Conservation (phyloP, 768 basidiomycete genomes). For the Collybiopsis confluens region DNA sequence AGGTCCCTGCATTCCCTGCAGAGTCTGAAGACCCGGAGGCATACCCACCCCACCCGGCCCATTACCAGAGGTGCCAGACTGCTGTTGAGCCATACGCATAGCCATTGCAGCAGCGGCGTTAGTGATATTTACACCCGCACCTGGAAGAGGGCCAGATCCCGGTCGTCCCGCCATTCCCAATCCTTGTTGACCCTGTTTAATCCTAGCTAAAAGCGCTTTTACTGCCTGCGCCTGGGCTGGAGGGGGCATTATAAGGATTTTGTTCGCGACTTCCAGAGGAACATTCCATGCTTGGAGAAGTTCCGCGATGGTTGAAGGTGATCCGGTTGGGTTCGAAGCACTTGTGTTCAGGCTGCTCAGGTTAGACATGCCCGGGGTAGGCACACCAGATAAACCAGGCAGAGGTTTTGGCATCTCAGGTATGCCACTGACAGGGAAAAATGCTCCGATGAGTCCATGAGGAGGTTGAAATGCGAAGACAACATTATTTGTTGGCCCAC, state of each 20-base stretch:
- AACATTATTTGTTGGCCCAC: constrained; percentile 2
- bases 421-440: constrained; percentile 2
- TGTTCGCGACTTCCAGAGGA: background rate
- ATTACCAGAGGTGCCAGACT: background rate
- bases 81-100: background rate
- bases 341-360: background rate
- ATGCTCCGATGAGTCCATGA: constrained; percentile 5
- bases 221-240: background rate
- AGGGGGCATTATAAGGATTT: background rate
- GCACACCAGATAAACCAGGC: background rate
- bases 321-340: background rate
- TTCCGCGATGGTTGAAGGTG: background rate
- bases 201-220: background rate
- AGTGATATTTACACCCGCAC: background rate
- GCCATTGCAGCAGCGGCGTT: constrained; percentile 4
- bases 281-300: background rate
- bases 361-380: background rate
- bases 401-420: constrained; percentile 5
- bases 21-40: background rate
- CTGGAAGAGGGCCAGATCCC: background rate
- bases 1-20: background rate
- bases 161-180: background rate
- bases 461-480: background rate
- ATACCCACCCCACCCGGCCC: background rate
- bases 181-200: background rate